Conservation (phyloP, 2,329 filamentous ascomycete genomes). For the Nemania sp. region DNA sequence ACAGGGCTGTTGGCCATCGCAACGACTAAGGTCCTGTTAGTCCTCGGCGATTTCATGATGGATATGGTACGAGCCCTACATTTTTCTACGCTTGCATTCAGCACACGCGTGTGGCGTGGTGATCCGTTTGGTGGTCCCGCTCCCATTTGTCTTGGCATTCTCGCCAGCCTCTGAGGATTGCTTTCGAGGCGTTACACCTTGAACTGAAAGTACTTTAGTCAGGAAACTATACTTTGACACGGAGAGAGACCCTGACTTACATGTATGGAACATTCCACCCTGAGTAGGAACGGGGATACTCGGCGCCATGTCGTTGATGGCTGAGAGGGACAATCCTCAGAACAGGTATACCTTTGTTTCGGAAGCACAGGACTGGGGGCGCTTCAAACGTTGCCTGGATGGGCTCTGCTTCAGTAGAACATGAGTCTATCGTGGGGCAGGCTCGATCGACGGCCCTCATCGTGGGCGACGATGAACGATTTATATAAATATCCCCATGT, state of each 20-base stretch:
- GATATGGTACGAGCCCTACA: slow-evolving; percentile 48
- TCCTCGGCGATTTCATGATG: slow-evolving; percentile 7
- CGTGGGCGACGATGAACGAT: slow-evolving; percentile 44
- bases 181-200: slow-evolving; percentile 58
- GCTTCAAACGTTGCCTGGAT: slow-evolving; percentile 10
- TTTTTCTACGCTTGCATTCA: slow-evolving; percentile 75
- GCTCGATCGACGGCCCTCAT: slow-evolving; percentile 38
- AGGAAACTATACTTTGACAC: not conserved
- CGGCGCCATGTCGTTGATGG: slow-evolving; percentile 46
- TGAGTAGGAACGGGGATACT: slow-evolving; percentile 53
- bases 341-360: slow-evolving; percentile 2
- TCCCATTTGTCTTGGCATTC: slow-evolving; percentile 39
- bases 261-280: slow-evolving; percentile 59
- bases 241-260: slow-evolving; percentile 29
- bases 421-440: slow-evolving; percentile 35
- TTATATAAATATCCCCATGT: slow-evolving; percentile 48
- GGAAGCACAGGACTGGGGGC: slow-evolving; percentile 10
- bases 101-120: slow-evolving; percentile 49
- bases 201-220: slow-evolving; percentile 42
- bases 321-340: slow-evolving; percentile 10
- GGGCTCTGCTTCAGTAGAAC: slow-evolving; percentile 15
- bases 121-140: slow-evolving; percentile 41
- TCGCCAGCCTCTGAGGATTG: slow-evolving; percentile 48
- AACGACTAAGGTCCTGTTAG: slow-evolving; percentile 56
- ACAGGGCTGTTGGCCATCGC: slow-evolving; percentile 80